These are phyloP conservation scores for Xerocomus brunneocitrinus DNA, from an alignment of 768 basidiomycete genomes.

Conservation along the genomic window DNA sequence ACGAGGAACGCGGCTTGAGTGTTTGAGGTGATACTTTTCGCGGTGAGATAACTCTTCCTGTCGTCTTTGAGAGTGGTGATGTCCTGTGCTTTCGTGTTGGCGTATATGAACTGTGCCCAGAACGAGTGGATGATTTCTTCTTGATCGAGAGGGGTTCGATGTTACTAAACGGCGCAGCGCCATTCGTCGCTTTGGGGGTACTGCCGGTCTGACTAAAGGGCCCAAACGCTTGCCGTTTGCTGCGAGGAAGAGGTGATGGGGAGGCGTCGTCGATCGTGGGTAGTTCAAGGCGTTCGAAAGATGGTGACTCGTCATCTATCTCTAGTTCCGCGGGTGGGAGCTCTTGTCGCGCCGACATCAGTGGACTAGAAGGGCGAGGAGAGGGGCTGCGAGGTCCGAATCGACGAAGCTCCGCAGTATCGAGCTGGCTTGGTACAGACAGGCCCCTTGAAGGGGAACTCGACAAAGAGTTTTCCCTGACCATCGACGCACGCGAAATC, in stretches of 20 bases:
- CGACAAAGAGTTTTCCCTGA: constrained; percentile 40
- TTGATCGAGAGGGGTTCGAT: constrained; percentile 82
- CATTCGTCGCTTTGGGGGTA: constrained; percentile 43
- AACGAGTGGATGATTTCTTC: constrained; percentile 70
- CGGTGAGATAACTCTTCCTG: constrained; percentile 44
- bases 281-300: constrained; percentile 25
- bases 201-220: constrained; percentile 48
- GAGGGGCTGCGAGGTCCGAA: constrained; percentile 75
- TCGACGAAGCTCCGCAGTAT: constrained; percentile 56
- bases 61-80: constrained; percentile 49
- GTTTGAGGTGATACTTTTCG: constrained; percentile 54
- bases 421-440: constrained; percentile 35
- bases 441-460: constrained; percentile 33
- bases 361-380: constrained; percentile 53
- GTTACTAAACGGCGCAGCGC: constrained; percentile 34
- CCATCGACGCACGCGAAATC: constrained; percentile 46
- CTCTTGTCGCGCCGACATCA: constrained; percentile 18
- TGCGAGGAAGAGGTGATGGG: constrained; percentile 59
- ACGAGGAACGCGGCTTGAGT: constrained; percentile 28
- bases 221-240: constrained; percentile 65
- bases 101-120: constrained; percentile 35
- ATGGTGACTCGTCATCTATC: constrained; percentile 35
- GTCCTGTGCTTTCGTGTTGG: constrained; percentile 38
- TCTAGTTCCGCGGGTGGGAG: constrained; percentile 47
- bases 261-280: constrained; percentile 28